Conservation (phyloP, 2,329 filamentous ascomycete genomes). For the Diaporthe humulicola region DNA sequence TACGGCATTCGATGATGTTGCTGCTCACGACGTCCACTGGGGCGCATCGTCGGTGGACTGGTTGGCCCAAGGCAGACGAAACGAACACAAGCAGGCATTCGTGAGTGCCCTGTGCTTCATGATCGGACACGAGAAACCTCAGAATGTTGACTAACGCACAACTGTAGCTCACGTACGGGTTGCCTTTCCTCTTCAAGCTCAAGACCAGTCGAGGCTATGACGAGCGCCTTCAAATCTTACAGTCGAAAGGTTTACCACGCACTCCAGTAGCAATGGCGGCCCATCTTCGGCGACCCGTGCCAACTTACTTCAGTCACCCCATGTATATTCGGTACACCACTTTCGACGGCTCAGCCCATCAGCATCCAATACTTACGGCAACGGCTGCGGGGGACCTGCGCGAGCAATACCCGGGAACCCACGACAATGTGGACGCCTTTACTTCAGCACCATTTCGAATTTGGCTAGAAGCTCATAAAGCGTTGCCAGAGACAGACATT, state of each 20-base stretch:
- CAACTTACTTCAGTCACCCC: neutral
- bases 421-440: neutral
- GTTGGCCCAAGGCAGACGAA: neutral
- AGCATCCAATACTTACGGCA: too few relatives aligned
- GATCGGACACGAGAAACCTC: neutral
- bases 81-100: slow-evolving; percentile 13
- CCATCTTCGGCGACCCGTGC: neutral
- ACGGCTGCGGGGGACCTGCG: too few relatives aligned
- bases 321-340: too few relatives aligned
- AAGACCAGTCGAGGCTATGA: neutral
- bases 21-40: slow-evolving; percentile 10
- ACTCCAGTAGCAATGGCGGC: neutral
- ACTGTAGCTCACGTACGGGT: slow-evolving; percentile 7
- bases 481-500: too few relatives aligned
- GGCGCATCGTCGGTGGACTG: slow-evolving; percentile 11
- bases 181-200: neutral
- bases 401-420: too few relatives aligned
- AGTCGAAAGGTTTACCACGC: neutral
- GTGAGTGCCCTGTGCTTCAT: neutral
- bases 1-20: slow-evolving; percentile 7
- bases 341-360: too few relatives aligned
- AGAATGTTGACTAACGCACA: neutral
- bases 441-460: neutral
- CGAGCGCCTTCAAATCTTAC: neutral
- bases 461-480: neutral